Evolutionary conservation across 2,329 filamentous ascomycete genomes (phyloP).

Genomic region (Exserohilum turcica): DNA sequence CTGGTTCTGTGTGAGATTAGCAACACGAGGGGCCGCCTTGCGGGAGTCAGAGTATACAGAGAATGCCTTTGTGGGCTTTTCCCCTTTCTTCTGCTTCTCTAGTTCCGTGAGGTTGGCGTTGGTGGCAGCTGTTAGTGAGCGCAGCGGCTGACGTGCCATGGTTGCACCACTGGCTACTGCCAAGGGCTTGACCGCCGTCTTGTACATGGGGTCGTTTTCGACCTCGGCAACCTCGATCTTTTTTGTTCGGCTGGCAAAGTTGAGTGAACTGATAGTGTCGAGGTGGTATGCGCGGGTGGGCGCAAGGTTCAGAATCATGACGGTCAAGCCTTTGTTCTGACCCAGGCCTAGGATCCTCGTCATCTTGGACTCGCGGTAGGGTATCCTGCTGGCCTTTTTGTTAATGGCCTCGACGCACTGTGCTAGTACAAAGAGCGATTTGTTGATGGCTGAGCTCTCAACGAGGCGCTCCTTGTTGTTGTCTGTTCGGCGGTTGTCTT

Average conservation of each 20-base stretch:
- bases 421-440: conserved; percentile 90
- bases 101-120: conserved; percentile 70
- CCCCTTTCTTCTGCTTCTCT: conserved; percentile 57
- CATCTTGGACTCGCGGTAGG: conserved; percentile 96
- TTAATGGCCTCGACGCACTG: conserved; percentile 96
- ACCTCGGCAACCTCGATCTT: conserved; percentile 95
- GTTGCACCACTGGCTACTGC: conserved; percentile 45
- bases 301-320: conserved; percentile 96
- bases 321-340: conserved; percentile 91
- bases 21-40: conserved; percentile 33
- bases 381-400: conserved; percentile 74
- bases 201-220: conserved; percentile 89
- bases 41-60: conserved; percentile 77
- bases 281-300: conserved; percentile 91
- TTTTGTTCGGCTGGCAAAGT: conserved; percentile 93
- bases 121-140: conserved; percentile 74
- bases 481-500: conserved; percentile 92
- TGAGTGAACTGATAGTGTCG: conserved; percentile 90
- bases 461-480: conserved; percentile 90
- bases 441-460: conserved; percentile 98
- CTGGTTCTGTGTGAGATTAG: conserved; percentile 44
- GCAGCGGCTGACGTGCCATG: conserved; percentile 73
- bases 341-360: conserved; percentile 89
- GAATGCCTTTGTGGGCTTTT: conserved; percentile 82
- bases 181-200: conserved; percentile 47